These are phyloP conservation scores for Melanogaster broomeanus DNA, from an alignment of 768 basidiomycete genomes.

Conservation along the genomic window DNA sequence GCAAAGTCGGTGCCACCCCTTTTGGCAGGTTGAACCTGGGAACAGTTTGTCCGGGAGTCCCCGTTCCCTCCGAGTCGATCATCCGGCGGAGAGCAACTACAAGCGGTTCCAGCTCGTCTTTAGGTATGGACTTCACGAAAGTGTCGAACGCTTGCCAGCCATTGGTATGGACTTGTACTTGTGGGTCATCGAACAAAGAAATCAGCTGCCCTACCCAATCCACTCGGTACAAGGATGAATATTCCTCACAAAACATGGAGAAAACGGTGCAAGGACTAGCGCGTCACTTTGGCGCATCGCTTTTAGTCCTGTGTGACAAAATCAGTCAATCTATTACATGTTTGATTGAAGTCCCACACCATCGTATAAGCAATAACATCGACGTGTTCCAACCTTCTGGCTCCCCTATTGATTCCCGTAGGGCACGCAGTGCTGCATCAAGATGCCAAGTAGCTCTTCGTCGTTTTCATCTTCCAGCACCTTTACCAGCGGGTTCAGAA, in stretches of 20 bases:
- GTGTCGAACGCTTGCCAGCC: too few relatives aligned
- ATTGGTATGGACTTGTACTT: constrained; percentile 72
- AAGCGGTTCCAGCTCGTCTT: constrained; percentile 89
- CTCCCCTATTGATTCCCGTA: constrained; percentile 80
- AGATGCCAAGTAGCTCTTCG: constrained; percentile 67
- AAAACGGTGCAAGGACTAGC: constrained; percentile 81
- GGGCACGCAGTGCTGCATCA: constrained; percentile 75
- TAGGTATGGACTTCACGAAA: too few relatives aligned
- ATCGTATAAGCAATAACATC: constrained; percentile 86
- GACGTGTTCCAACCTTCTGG: constrained; percentile 86
- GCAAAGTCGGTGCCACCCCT: too few relatives aligned
- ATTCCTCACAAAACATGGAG: constrained; percentile 79
- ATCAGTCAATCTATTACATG: neutral
- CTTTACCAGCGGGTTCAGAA: constrained; percentile 78
- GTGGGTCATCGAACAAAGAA: constrained; percentile 76
- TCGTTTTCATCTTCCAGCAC: constrained; percentile 69
- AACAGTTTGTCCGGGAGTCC: too few relatives aligned
- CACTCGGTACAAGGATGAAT: constrained; percentile 81
- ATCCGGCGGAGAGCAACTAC: constrained; percentile 88
- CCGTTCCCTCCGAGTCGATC: constrained; percentile 85
- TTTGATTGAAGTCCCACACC: constrained; percentile 49
- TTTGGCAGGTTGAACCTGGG: too few relatives aligned
- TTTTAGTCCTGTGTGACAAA: constrained; percentile 67
- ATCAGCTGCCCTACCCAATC: constrained; percentile 95
- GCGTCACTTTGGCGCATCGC: constrained; percentile 67